Conservation (phyloP, 2,329 filamentous ascomycete genomes). For the Zasmidium cellare region DNA sequence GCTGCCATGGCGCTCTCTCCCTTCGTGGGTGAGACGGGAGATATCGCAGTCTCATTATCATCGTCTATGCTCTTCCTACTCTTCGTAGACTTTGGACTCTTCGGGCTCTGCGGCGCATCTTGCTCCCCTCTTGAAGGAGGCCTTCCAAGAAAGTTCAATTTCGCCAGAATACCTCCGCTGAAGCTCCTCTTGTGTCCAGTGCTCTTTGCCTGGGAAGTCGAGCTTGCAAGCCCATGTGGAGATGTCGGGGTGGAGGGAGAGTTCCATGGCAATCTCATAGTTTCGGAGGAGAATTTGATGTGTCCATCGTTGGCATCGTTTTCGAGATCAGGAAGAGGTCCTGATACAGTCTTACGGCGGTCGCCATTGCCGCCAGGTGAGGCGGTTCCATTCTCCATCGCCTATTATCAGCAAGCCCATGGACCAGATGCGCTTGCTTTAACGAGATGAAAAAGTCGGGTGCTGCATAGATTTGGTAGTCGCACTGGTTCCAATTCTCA, state of each 20-base stretch:
- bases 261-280: constrained; percentile 31
- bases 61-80: constrained; percentile 34
- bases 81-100: constrained; percentile 27
- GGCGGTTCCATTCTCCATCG: constrained; percentile 33
- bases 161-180: constrained; percentile 67
- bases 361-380: constrained; percentile 28
- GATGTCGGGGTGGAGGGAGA: constrained; percentile 26
- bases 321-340: constrained; percentile 16
- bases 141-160: constrained; percentile 66
- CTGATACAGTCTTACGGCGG: constrained; percentile 25
- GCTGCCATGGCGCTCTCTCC: constrained; percentile 25
- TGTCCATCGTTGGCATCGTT: constrained; percentile 8
- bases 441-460: not conserved
- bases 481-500: too few species aligned
- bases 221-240: constrained; percentile 16
- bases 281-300: constrained; percentile 13
- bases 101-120: constrained; percentile 31
- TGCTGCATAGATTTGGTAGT: not conserved
- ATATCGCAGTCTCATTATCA: constrained; percentile 29
- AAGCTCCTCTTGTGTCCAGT: constrained; percentile 53
- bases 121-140: constrained; percentile 23
- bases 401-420: constrained; percentile 15
- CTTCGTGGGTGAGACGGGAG: constrained; percentile 27
- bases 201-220: constrained; percentile 14
- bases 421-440: constrained; percentile 14